Conservation (phyloP, 352 stramenopile species). For the Globisporangium irregulare region DNA sequence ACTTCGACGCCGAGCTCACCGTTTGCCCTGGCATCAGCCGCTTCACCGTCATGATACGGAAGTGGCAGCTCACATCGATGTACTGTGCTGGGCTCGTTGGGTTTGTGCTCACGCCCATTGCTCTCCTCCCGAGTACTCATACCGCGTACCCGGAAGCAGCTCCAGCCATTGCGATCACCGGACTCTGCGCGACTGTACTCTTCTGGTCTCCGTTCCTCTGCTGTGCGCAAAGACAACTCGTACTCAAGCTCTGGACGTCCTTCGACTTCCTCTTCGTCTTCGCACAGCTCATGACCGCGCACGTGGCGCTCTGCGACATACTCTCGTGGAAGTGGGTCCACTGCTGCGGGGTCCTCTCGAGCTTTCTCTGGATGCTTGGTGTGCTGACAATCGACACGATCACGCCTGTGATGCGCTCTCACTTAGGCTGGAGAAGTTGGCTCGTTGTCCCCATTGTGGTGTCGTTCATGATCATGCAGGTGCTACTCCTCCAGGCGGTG, state of each 20-base stretch:
- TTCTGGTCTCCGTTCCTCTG: conserved; percentile 8
- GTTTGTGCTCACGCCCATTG: not conserved
- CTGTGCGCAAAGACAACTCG: conserved; percentile 16
- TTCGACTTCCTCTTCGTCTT: conserved; percentile 27
- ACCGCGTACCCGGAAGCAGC: not conserved
- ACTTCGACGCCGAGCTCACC: not conserved
- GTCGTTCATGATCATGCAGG: conserved; percentile 11
- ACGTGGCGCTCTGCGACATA: conserved; percentile 14
- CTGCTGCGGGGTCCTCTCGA: not conserved
- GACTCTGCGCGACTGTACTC: not conserved
- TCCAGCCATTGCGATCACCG: too few species aligned
- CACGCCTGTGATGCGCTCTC: conserved; percentile 13
- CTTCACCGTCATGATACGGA: not conserved
- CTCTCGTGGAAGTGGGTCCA: conserved; percentile 12
- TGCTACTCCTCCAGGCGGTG: not conserved
- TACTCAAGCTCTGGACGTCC: conserved; percentile 19
- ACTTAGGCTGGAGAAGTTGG: conserved; percentile 9
- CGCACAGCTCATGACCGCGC: conserved; percentile 16
- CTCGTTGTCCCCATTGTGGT: conserved; percentile 7
- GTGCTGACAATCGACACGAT: conserved; percentile 24
- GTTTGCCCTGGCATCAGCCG: not conserved
- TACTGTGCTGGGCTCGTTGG: not conserved
- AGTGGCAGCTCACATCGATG: not conserved
- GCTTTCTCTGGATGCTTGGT: conserved; percentile 23
- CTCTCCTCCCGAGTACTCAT: not conserved